Percentiles rank a stretch among this genome's conserved stretches.
These are phyloP conservation scores for Oryza meridionalis DNA, from an alignment of 176 grass and related monocot genomes.

Conservation along the genomic window DNA sequence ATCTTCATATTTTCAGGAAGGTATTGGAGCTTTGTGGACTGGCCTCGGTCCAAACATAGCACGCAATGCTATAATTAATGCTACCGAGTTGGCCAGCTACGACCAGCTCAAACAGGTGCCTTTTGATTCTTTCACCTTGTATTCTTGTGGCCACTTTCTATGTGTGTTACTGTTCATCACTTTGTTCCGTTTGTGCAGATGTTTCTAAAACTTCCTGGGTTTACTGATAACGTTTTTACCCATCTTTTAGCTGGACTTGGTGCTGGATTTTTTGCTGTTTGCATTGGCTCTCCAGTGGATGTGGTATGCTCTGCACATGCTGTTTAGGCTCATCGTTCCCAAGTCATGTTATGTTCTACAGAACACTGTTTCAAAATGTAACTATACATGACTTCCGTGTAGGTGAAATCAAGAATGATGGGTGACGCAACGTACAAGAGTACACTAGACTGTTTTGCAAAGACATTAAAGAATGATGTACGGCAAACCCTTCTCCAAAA, in stretches of 20 bases:
- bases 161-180: constrained; percentile 40
- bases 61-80: constrained; percentile 93
- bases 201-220: constrained; percentile 85
- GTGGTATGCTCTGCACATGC: constrained; percentile 61
- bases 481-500: constrained; percentile 9
- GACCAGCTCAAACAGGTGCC: constrained; percentile 88
- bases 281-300: constrained; percentile 92
- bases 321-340: background rate
- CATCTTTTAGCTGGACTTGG: constrained; percentile 95
- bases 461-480: constrained; percentile 92
- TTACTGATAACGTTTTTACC: constrained; percentile 88
- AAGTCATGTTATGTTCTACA: no score
- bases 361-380: constrained; percentile 8
- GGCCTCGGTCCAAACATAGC: constrained; percentile 90
- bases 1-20: constrained; percentile 65
- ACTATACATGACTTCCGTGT: background rate
- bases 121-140: background rate
- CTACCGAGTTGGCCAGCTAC: constrained; percentile 89
- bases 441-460: constrained; percentile 86
- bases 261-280: constrained; percentile 89
- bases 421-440: constrained; percentile 82
- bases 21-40: constrained; percentile 84
- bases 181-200: constrained; percentile 62
- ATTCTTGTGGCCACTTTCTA: constrained; percentile 13
- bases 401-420: constrained; percentile 99